Evolutionary conservation across 768 basidiomycete genomes (phyloP).

Genomic region (Suillus cothurnatus): DNA sequence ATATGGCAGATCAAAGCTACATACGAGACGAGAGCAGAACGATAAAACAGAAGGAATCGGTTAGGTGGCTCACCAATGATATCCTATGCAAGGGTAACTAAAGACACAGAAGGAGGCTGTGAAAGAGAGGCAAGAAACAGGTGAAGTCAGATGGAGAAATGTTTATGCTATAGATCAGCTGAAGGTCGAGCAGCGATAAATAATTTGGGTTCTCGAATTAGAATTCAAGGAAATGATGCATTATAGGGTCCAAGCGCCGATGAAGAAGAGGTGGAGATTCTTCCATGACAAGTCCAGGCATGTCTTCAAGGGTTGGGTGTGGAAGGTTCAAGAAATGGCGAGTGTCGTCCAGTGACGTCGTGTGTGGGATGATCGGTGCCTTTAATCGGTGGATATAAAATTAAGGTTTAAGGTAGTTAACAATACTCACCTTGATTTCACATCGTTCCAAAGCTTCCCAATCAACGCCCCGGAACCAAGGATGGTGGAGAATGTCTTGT

Average conservation of each 20-base stretch:
- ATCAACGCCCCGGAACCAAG: constrained; percentile 95
- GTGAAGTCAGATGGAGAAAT: constrained; percentile 5
- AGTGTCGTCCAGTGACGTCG: constrained; percentile 79
- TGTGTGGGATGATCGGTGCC: constrained; percentile 88
- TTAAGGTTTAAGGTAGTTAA: constrained; percentile 3
- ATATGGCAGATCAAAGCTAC: constrained; percentile 32
- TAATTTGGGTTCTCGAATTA: constrained; percentile 35
- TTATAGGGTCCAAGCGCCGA: constrained; percentile 65
- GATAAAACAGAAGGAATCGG: constrained; percentile 14
- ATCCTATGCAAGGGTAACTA: constrained; percentile 5
- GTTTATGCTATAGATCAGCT: constrained; percentile 31
- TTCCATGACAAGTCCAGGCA: constrained; percentile 73
- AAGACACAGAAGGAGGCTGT: constrained; percentile 8
- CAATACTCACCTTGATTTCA: constrained; percentile 71
- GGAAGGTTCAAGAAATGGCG: constrained; percentile 84
- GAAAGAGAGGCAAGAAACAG: constrained; percentile 2
- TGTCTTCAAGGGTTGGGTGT: constrained; percentile 73
- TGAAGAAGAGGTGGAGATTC: constrained; percentile 60
- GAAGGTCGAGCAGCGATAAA: constrained; percentile 13
- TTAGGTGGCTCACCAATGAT: constrained; percentile 1
- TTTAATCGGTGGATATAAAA: constrained; percentile 32
- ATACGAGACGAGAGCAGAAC: constrained; percentile 13
- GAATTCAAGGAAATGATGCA: constrained; percentile 78
- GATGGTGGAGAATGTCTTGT: constrained; percentile 87
- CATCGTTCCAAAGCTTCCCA: constrained; percentile 87